Evolutionary conservation across 805 yeast genomes (phyloP).

Genomic region (Starmera dryadoides): DNA sequence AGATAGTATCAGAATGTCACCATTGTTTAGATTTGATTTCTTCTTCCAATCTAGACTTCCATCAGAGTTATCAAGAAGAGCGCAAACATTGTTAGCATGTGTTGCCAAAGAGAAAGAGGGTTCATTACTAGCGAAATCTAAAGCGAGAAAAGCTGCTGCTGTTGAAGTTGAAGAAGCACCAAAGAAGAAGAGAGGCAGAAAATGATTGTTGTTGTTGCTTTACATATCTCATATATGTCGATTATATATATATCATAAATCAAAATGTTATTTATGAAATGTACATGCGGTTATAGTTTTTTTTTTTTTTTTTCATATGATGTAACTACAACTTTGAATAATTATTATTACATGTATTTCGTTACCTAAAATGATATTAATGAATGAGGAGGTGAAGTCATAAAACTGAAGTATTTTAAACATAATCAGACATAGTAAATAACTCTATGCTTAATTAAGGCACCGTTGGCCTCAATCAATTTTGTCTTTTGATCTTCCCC

Average conservation of each 20-base stretch:
- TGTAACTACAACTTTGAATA: too few species aligned
- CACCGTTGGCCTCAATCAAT: not conserved
- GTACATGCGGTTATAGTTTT: too few species aligned
- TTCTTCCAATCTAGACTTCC: constrained; percentile 76
- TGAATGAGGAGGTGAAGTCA: too few species aligned
- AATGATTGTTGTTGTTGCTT: not conserved
- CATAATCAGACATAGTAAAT: not conserved
- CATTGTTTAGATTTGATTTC: constrained; percentile 81
- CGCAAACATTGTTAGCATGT: constrained; percentile 69
- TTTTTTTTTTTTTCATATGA: too few species aligned
- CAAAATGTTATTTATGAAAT: too few species aligned
- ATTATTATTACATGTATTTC: too few species aligned
- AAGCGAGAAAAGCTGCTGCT: not conserved
- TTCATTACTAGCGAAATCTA: constrained; percentile 6
- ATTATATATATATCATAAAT: too few species aligned
- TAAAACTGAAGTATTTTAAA: too few species aligned
- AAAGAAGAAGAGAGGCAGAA: not conserved
- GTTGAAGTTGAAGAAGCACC: not conserved
- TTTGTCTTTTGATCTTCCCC: not conserved
- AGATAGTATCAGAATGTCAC: constrained; percentile 64
- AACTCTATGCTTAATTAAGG: not conserved
- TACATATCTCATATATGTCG: too few species aligned
- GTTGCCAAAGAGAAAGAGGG: constrained; percentile 64
- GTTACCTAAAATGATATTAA: too few species aligned
- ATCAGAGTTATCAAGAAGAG: constrained; percentile 73